Conservation (phyloP, 163 green algal genomes). For the Chloromonas sp. region DNA sequence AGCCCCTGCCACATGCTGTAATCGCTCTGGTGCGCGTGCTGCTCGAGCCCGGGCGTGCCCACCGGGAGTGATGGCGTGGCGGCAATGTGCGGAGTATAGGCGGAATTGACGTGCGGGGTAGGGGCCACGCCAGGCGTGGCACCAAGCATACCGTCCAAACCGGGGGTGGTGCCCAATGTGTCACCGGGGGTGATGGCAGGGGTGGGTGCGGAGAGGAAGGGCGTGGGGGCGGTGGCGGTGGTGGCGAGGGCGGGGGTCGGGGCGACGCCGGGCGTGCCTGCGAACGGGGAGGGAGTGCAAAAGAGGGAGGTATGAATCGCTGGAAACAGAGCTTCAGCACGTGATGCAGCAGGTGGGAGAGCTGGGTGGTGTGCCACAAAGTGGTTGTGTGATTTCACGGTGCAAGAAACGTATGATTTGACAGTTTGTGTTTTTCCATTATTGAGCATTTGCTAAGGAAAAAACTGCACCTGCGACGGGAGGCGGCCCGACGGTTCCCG, state of each 20-base stretch:
- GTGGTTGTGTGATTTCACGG: too few species aligned
- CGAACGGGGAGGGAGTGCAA: slow-evolving; percentile 12
- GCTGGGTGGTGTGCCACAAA: not conserved
- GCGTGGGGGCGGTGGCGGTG: slow-evolving; percentile 28
- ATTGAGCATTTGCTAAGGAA: not conserved
- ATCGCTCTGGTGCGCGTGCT: too few species aligned
- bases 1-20: too few species aligned
- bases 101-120: not conserved
- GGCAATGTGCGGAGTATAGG: not conserved
- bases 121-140: not conserved
- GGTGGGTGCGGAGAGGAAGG: slow-evolving; percentile 34
- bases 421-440: not conserved
- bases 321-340: not conserved
- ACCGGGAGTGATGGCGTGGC: not conserved
- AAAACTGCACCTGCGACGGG: not conserved
- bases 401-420: not conserved
- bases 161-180: not conserved
- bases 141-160: not conserved
- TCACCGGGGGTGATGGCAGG: slow-evolving; percentile 38
- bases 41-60: not conserved
- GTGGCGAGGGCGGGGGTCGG: slow-evolving; percentile 21
- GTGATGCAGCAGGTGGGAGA: not conserved
- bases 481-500: not conserved
- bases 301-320: not conserved
- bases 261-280: slow-evolving; percentile 26